Evolutionary conservation across 2,329 filamentous ascomycete species (phyloP).

Genomic region (Calonectria pauciramosa): DNA sequence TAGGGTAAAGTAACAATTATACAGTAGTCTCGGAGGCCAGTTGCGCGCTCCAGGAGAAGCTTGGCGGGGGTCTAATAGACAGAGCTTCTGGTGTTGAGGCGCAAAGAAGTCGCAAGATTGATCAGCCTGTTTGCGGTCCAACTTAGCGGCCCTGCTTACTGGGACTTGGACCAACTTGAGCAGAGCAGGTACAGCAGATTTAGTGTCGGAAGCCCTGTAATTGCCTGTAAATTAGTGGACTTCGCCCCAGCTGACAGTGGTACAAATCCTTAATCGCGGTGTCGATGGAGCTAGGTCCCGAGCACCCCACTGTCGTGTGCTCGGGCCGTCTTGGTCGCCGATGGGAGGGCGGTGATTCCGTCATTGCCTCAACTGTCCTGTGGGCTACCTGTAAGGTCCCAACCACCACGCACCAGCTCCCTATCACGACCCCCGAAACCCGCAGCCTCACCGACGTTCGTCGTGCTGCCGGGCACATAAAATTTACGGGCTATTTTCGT

Average conservation of each 20-base stretch:
- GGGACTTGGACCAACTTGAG: not conserved
- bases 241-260: not conserved
- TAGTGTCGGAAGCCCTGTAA: not conserved
- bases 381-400: not conserved
- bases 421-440: not conserved
- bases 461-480: slow-evolving; percentile 28
- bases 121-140: not conserved
- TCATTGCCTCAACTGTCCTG: slow-evolving; percentile 35
- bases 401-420: slow-evolving; percentile 5
- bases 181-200: not conserved
- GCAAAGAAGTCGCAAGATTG: not conserved
- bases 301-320: slow-evolving; percentile 9
- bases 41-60: not conserved
- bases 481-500: slow-evolving; percentile 36
- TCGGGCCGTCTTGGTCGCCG: slow-evolving; percentile 47
- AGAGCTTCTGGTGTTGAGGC: slow-evolving; percentile 1
- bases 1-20: not conserved
- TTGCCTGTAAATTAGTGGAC: not conserved
- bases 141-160: no score
- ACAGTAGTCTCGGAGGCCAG: slow-evolving; percentile 15
- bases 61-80: not conserved
- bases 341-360: slow-evolving; percentile 43
- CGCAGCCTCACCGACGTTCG: not conserved
- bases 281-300: slow-evolving; percentile 1
- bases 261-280: not conserved